phyloP scores from a whole-genome alignment of 1,139 yeast species.

The Citeromyces hawaiiensis region DNA sequence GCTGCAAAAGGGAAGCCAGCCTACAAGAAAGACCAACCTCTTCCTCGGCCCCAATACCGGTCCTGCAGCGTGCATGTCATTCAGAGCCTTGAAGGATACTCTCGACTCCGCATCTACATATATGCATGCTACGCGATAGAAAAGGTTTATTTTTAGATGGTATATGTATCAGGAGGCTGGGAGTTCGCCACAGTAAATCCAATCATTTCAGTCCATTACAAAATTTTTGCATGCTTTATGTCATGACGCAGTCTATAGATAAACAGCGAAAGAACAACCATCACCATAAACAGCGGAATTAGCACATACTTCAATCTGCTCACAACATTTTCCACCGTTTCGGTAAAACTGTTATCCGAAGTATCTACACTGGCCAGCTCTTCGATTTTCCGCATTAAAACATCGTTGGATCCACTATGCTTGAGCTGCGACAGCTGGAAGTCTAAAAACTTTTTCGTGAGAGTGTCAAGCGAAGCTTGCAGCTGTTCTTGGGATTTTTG shows the following conservation, averaged over 20 bases:
- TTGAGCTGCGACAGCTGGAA: constrained; percentile 12
- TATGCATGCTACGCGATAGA: too few relatives aligned
- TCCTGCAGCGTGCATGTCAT: too few relatives aligned
- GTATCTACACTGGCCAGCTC: neutral
- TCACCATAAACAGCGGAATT: constrained; percentile 25
- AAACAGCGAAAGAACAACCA: constrained; percentile 24
- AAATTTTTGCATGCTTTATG: constrained; percentile 39
- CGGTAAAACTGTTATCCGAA: neutral
- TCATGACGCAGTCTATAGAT: constrained; percentile 37
- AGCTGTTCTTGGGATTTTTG: neutral
- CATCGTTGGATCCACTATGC: neutral
- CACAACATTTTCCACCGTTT: constrained; percentile 4
- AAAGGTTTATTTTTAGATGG: too few relatives aligned
- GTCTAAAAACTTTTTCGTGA: constrained; percentile 8
- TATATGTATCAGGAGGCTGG: too few relatives aligned
- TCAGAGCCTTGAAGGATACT: too few relatives aligned
- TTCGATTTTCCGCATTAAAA: neutral
- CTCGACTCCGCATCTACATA: too few relatives aligned
- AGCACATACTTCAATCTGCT: constrained; percentile 26
- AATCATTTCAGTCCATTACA: constrained; percentile 18
- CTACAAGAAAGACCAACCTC: too few relatives aligned
- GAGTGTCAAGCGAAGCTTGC: constrained; percentile 3
- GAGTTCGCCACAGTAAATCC: too few relatives aligned
- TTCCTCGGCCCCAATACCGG: too few relatives aligned
- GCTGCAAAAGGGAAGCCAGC: too few relatives aligned